Conservation (phyloP, 2,329 filamentous ascomycete species). For the Aspergillus texensis region DNA sequence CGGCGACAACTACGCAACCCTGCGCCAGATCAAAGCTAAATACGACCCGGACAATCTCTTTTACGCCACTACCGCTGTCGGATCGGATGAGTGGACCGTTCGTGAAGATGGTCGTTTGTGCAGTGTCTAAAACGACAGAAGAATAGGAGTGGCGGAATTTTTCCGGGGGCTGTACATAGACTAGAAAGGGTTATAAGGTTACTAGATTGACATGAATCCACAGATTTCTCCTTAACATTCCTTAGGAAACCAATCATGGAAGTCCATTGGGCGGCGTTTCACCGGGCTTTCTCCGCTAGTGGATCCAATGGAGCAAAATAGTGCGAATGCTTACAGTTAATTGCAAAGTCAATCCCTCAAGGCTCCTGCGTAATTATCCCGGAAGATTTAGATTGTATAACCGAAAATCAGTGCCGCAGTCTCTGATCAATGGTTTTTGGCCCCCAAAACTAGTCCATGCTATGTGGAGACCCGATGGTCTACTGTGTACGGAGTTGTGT, state of each 20-base stretch:
- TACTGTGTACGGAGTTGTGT: too few relatives aligned
- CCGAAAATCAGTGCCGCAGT: background rate
- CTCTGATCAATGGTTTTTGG: background rate
- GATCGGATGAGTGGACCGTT: constrained; percentile 53
- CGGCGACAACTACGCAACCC: constrained; percentile 42
- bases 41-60: constrained; percentile 47
- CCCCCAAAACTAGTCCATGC: background rate
- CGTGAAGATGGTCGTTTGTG: constrained; percentile 44
- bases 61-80: constrained; percentile 51
- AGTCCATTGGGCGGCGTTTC: background rate
- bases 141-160: background rate
- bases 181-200: background rate
- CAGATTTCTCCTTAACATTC: too few relatives aligned
- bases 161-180: background rate
- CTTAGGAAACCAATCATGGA: background rate
- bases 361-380: background rate
- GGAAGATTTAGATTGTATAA: background rate
- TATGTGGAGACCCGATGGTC: background rate
- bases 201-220: background rate
- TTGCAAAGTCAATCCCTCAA: background rate
- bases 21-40: constrained; percentile 43
- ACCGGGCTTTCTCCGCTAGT: background rate
- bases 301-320: background rate
- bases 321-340: background rate
- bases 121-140: constrained; percentile 16